Evolutionary conservation across 2,329 filamentous ascomycete genomes (phyloP).

Genomic region (Sporothrix variecibatus): DNA sequence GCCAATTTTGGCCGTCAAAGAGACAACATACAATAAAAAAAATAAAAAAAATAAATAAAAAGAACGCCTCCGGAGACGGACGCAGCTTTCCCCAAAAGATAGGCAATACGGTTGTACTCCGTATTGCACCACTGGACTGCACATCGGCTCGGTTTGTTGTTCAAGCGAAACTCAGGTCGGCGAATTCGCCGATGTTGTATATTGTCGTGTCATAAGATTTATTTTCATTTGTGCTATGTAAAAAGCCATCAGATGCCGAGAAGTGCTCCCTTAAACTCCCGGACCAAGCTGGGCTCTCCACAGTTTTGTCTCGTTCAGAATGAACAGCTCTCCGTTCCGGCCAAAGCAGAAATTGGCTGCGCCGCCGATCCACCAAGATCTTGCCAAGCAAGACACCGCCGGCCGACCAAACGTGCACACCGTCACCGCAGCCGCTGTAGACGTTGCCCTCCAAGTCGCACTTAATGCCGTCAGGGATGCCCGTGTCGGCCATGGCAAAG

Average conservation of each 20-base stretch:
- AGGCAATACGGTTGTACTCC: no score
- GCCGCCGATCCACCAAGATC: constrained; percentile 42
- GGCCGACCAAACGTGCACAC: constrained; percentile 50
- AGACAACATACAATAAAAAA: no score
- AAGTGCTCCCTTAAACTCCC: no score
- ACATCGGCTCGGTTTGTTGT: background rate
- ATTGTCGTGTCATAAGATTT: no score
- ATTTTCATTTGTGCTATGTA: no score
- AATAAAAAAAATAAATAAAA: no score
- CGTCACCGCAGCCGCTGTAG: constrained; percentile 51
- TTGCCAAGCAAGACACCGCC: constrained; percentile 48
- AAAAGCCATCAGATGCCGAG: no score
- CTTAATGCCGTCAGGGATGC: constrained; percentile 48
- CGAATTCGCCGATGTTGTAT: background rate
- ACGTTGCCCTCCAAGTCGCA: constrained; percentile 49
- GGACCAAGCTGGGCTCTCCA: constrained; percentile 38
- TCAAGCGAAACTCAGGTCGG: background rate
- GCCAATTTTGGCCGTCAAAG: no score
- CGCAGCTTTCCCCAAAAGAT: no score
- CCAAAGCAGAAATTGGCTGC: constrained; percentile 51
- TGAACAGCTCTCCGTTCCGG: constrained; percentile 45
- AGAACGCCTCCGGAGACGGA: no score
- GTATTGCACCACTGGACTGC: no score
- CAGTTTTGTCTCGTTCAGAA: constrained; percentile 49
- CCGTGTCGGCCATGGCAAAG: constrained; percentile 52